Evolutionary conservation across 2,329 filamentous ascomycete genomes (phyloP).

Genomic region (Trichoderma sp.): DNA sequence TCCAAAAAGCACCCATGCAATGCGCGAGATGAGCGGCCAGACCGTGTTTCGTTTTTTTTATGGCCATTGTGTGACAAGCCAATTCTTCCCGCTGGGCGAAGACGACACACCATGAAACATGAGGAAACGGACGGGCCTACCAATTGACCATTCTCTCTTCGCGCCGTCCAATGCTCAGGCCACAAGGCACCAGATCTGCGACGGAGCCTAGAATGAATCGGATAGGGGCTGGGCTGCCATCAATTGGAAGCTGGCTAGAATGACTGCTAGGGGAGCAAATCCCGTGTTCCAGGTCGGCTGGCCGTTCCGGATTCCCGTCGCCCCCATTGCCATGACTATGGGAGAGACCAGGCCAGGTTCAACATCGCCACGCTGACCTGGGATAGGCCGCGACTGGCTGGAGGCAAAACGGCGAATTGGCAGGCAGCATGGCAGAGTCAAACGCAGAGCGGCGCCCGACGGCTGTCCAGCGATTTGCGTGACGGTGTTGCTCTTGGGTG

Average conservation of each 20-base stretch:
- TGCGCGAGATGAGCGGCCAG: conserved; percentile 4
- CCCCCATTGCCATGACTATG: background rate
- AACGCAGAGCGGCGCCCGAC: conserved; percentile 19
- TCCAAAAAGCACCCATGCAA: background rate
- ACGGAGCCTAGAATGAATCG: background rate
- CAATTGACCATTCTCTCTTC: background rate
- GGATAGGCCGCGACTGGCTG: background rate
- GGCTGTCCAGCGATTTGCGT: background rate
- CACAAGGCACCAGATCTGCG: conserved; percentile 12
- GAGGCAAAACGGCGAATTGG: background rate
- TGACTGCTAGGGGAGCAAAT: background rate
- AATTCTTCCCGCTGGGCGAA: background rate
- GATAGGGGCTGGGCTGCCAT: conserved; percentile 5
- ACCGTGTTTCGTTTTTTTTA: background rate
- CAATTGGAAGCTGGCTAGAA: background rate
- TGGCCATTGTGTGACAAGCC: background rate
- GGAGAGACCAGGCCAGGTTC: background rate
- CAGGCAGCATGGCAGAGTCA: background rate
- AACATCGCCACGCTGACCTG: conserved; percentile 4
- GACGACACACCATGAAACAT: background rate
- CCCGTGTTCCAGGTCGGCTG: conserved; percentile 5
- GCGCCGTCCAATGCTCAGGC: conserved; percentile 1
- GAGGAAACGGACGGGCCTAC: background rate
- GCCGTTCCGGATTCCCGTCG: conserved; percentile 3
- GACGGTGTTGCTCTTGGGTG: background rate